Base-by-base conservation (phyloP, 2,329 filamentous ascomycete species). In the Sarocladium strictum region DNA sequence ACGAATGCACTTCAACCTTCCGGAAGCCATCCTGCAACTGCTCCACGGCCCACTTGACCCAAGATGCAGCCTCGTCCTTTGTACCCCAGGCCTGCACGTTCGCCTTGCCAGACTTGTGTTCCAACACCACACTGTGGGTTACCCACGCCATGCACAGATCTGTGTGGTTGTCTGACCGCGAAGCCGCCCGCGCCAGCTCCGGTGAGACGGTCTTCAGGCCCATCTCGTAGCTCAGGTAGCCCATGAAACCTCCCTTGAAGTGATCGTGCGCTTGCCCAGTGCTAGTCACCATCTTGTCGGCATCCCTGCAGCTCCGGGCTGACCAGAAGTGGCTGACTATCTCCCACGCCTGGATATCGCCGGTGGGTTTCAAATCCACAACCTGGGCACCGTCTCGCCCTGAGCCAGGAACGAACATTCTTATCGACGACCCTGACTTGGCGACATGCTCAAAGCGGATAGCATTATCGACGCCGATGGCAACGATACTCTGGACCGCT, bases 61-160 rank as follows among this genome's bases (percentile, higher is more conserved):
- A 59, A 3, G n/a, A 15, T 32, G 15, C 14, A 24, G 53, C 52
- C 12, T 54, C 27, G 10, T 58, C 3, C 60, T 38, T 64, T 60
- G 4, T 14, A 27, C 32, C 33, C 50, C 32, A 45, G n/a, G 56
- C 53, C 47, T 59, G 58, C 21, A 59, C 19, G 29, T 54, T 54
- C 3, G 53, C 37, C 15, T 23, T 17, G 1, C 17, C 35, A 17
- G 33, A 38, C 17, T 54, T 26, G 37, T 59, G 58, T 26, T 59
- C 58, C 32, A 59, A 24, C n/a, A 59, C 52, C 17, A 59, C 53
- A 23, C 56, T 59, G 32, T 55, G 54, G 45, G 87, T 85, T 2
- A 91, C 79, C 79, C 90, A 94, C 1, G 83, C 78, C 56, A 95
- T 82, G 64, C 83, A 88, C 21, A 93, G 73, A 65, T 95, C 90